Evolutionary conservation across 1,284 basidiomycete genomes (phyloP), one percentile per base, ranked within the genome.

Genomic region (Lentinula novae-zelandiae): DNA sequence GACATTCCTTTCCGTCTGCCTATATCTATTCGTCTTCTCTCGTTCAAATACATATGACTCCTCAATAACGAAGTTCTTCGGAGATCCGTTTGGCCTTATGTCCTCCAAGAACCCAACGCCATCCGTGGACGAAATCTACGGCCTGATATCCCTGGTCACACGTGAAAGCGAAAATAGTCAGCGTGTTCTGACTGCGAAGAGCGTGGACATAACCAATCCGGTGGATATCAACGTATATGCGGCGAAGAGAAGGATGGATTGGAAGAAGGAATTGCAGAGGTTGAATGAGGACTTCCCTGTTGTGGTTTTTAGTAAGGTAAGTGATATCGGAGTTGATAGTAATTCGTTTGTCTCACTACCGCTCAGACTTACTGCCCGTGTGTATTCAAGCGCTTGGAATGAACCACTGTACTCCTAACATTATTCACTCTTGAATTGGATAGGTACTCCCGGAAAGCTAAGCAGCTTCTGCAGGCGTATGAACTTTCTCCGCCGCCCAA

Each of bases 261-360:
- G 88, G 87, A 65, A 67, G 17, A 72, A 75, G 57, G 76, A 83
- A 56, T 70, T 79, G 22, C 69, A 69, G 54, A 69, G 66, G 34
- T 68, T 90, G 60, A 76, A 81, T 51, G 69, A 78, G 22, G 72
- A 82, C 46, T 78, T 82, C 62, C 92, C 92, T 6, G 72, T 93
- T 2, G 78, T 93, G 53, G 84, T 93, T 13, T 93, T 93, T 68
- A 92, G 90, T 78, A 93, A 93, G 79, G 89, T 86, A 53, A 20
- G 75, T 68, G 49, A 55, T n/a, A 34, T 42, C 55, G 3, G 57
- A 31, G 17, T 34, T 34, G 61, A 44, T 44, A 17, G 31, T 20
- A 8, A 22, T 34, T 27, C 33, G 17, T 2, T 39, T 17, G 13
- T n/a, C 46, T 50, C 15, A 62, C 57, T 27, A 33, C 38, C 17